Evolutionary conservation across 2,329 filamentous ascomycete genomes (phyloP), one percentile per base, ranked within the genome.

Genomic region (Exophiala mesophila): DNA sequence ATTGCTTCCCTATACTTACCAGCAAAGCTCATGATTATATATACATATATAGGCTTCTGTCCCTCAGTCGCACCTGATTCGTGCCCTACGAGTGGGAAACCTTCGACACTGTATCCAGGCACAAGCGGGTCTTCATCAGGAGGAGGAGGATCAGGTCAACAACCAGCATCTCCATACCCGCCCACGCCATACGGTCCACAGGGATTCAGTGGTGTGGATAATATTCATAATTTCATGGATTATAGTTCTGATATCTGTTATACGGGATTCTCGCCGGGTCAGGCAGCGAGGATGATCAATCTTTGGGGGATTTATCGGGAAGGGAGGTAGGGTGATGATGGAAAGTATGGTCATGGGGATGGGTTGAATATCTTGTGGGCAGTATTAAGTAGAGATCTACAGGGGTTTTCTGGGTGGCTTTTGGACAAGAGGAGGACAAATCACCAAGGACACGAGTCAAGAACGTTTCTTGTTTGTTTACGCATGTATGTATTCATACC

Each of bases 151-250:
- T 7, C 7, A 7, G 23, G 23, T 26, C 7, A 12, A 7, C 6
- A 26, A 6, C 7, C 7, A 7, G 50, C 47, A 2, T 30, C 17
- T 3, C 32, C 34, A 7, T 31, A 33, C 17, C 39, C 39, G 4
- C 13, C 37, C 19, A 49, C 51, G 13, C 50, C 50, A 1, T 53
- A 47, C 30, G 45, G 45, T 3, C 37, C 45, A 1, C 50, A 53
- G 29, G 50, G 59, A 17, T 59, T 60, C 17, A 58, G 63, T 8
- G 71, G 70, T 0, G 39, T 64, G 9, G 76, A 79, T 58, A 63
- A 71, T 3, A 71, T 79, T 41, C 71, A 75, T 46, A 77, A 79
- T 55, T 78, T 72, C 53, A 79, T 80, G 76, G 76, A 80, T 58
- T 78, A 78, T 56, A 71, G 67, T 3, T 69, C 63, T 5, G 76